Evolutionary conservation across 2,329 filamentous ascomycete genomes (phyloP), one percentile per base, ranked within the genome.

Genomic region (Aspergillus bombycis): DNA sequence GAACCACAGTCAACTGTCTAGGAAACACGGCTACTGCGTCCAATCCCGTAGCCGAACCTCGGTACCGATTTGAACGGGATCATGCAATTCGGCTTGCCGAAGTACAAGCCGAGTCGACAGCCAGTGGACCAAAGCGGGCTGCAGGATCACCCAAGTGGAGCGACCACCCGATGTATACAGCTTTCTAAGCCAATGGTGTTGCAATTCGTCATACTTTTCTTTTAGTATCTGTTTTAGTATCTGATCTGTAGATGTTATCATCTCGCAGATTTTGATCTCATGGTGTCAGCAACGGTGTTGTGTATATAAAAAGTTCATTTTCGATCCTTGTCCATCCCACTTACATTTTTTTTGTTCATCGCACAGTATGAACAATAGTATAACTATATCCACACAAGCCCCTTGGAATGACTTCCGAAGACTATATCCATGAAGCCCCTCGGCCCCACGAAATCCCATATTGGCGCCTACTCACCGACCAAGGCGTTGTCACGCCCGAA

Each of bases 381-480:
- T 16, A 38, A 1, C 11, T 10, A 21, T 23, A 26, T 23, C 30
- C n/a, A 38, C 12, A 16, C 32, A 38, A 6, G 21, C 14, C 32
- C 32, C 30, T 12, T 55, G n/a, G 34, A 36, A 55, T 55, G 52
- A 21, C 32, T 9, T 55, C 21, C 21, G 36, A 38, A 38, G 32
- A 55, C 32, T 38, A 38, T 32, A 32, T 8, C 28, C 48, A 52
- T n/a, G 48, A 52, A 52, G 28, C 28, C 19, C 9, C 48, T 9
- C 28, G 19, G 8, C 28, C 28, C 28, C 48, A 52, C 32, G 32
- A 14, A 55, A 74, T 77, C 11, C 69, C 78, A 7, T 71, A 86
- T 75, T 85, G 82, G 75, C 77, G 80, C 57, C 77, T 88, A 60
- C 79, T 91, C 62, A 74, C 84, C 56, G 83, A 89, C 72, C 87